These are phyloP conservation scores for Nematocida minor DNA, from an alignment of 371 early-diverging fungal species.

Conservation along the genomic window DNA sequence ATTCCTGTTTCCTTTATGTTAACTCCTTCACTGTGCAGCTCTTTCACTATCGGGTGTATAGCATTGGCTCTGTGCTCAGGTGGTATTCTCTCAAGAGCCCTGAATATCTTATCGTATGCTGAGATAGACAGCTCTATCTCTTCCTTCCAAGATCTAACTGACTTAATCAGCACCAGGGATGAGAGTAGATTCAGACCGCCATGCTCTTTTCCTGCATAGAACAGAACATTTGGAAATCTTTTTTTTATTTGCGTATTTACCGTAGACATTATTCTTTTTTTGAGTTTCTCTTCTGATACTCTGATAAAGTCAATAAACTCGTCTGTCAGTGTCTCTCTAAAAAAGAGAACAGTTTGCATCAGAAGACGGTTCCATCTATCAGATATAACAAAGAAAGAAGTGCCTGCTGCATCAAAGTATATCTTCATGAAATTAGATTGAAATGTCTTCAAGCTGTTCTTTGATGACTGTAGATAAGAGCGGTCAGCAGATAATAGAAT, in stretches of 20 bases:
- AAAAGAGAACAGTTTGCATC: conserved; percentile 4
- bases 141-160: conserved; percentile 1
- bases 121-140: neutral
- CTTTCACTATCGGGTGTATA: neutral
- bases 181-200: conserved; percentile 93
- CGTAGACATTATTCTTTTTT: conserved; percentile 77
- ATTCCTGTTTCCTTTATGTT: neutral
- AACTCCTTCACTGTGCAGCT: neutral
- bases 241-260: conserved; percentile 96
- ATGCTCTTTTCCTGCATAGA: conserved; percentile 80
- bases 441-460: neutral
- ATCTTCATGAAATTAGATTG: neutral
- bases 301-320: conserved; percentile 62
- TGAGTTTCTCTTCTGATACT: neutral
- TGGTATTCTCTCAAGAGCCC: neutral
- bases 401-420: neutral
- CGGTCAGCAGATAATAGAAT: neutral
- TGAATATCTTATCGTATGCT: neutral
- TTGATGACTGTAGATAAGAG: neutral
- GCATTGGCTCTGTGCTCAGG: neutral
- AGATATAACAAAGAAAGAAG: conserved; percentile 12
- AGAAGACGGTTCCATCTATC: conserved; percentile 32
- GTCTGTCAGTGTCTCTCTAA: conserved; percentile 66
- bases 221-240: conserved; percentile 91
- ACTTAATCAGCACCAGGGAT: neutral